A percentile compares a stretch with the other conserved stretches of the same genome.
Conservation (phyloP, 1,284 basidiomycete species). For the Phellinidium pouzarii region DNA sequence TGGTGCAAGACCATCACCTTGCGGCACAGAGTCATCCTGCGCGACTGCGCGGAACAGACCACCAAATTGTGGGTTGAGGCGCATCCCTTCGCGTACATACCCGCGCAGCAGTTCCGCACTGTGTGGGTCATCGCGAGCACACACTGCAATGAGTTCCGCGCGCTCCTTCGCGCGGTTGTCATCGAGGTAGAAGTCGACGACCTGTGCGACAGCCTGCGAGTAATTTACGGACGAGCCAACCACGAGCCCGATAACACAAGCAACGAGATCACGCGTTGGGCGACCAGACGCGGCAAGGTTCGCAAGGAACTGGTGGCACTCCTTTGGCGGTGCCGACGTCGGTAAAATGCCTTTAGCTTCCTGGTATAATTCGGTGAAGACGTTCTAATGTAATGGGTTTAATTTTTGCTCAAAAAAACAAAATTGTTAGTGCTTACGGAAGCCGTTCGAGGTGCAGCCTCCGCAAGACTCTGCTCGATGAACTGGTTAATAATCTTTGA, state of each 20-base stretch:
- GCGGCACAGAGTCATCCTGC: slow-evolving; percentile 26
- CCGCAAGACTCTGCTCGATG: slow-evolving; percentile 18
- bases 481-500: slow-evolving; percentile 17
- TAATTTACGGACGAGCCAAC: slow-evolving; percentile 41
- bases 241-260: slow-evolving; percentile 41
- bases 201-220: slow-evolving; percentile 30
- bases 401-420: slow-evolving; percentile 21
- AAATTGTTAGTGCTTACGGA: slow-evolving; percentile 5
- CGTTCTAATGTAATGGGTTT: too few relatives aligned
- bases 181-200: slow-evolving; percentile 24
- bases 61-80: slow-evolving; percentile 35
- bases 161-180: slow-evolving; percentile 19
- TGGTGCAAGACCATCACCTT: slow-evolving; percentile 33
- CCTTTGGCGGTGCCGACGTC: slow-evolving; percentile 29
- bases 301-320: slow-evolving; percentile 38
- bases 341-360: too few relatives aligned
- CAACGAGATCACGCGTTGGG: slow-evolving; percentile 37
- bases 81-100: slow-evolving; percentile 47
- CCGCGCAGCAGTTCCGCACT: slow-evolving; percentile 37
- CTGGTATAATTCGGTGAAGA: too few relatives aligned
- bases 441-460: slow-evolving; percentile 16
- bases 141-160: slow-evolving; percentile 31
- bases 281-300: slow-evolving; percentile 36
- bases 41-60: slow-evolving; percentile 41
- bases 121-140: slow-evolving; percentile 29